Percentiles rank a stretch among this genome's conserved stretches.
Conservation (phyloP, 768 basidiomycete genomes). For the Coprinopsis strossmayeri region DNA sequence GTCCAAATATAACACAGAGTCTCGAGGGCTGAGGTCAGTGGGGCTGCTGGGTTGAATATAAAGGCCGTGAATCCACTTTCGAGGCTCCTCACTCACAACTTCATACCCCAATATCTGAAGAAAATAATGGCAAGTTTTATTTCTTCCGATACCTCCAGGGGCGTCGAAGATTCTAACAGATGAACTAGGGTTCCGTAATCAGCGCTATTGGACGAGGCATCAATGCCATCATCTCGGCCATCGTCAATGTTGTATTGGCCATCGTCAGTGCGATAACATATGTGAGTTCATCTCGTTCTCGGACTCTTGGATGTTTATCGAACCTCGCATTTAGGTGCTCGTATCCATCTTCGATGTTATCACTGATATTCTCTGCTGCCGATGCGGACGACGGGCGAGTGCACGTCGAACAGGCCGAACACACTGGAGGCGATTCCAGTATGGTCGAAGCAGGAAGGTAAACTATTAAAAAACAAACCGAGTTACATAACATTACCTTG, state of each 20-base stretch:
- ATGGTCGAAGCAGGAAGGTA: neutral
- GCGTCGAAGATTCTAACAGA: too few species aligned
- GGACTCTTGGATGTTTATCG: neutral
- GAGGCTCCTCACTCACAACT: too few species aligned
- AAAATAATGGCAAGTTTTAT: neutral
- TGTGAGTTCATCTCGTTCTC: conserved; percentile 27
- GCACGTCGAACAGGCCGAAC: conserved; percentile 7
- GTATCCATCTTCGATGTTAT: conserved; percentile 62
- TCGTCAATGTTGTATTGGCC: conserved; percentile 52
- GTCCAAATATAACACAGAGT: too few species aligned
- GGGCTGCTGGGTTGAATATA: too few species aligned
- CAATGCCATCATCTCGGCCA: conserved; percentile 52
- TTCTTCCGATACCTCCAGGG: neutral
- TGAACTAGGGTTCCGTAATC: conserved; percentile 1
- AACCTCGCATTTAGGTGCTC: conserved; percentile 36
- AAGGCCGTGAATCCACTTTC: too few species aligned
- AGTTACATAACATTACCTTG: neutral
- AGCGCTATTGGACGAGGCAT: conserved; percentile 53
- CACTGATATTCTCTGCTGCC: conserved; percentile 46
- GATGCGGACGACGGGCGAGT: conserved; percentile 31
- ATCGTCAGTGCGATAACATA: conserved; percentile 53
- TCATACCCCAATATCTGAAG: neutral
- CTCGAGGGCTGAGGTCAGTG: too few species aligned
- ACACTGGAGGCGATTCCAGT: conserved; percentile 2
- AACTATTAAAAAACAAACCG: too few species aligned